phyloP scores from a whole-genome alignment of 192 early-diverging fungal species.

The Linnemannia hyalina region DNA sequence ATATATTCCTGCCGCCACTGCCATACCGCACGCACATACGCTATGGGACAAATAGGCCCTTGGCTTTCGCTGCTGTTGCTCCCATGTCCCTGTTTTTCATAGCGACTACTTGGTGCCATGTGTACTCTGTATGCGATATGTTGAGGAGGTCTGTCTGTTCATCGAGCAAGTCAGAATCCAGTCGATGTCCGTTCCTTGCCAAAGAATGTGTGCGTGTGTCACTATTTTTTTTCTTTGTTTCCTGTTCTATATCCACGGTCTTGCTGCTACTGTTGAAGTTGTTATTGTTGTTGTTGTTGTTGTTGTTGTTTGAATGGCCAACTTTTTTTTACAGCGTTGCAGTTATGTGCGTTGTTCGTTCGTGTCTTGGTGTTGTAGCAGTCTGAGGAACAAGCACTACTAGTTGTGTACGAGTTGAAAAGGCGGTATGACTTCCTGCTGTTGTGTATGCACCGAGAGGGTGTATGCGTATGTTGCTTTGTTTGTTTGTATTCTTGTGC shows the following conservation, averaged over 20 bases:
- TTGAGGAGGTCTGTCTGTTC: not conserved
- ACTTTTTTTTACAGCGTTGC: not conserved
- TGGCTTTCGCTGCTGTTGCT: too few relatives aligned
- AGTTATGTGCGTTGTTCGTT: too few relatives aligned
- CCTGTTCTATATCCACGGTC: not conserved
- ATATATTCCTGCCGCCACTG: conserved; percentile 6
- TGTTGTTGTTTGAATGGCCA: not conserved
- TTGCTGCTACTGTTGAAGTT: not conserved
- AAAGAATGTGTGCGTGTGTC: not conserved
- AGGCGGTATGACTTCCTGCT: too few relatives aligned
- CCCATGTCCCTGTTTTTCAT: too few relatives aligned
- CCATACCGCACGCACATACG: not conserved
- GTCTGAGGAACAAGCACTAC: too few relatives aligned
- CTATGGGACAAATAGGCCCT: too few relatives aligned
- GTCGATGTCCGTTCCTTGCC: not conserved
- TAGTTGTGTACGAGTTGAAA: too few relatives aligned
- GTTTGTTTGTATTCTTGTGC: too few relatives aligned
- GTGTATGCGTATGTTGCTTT: too few relatives aligned
- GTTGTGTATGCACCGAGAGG: too few relatives aligned
- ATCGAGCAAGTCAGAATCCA: not conserved
- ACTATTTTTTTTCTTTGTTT: not conserved
- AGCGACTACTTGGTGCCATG: too few relatives aligned
- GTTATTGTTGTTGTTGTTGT: not conserved
- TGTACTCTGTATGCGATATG: not conserved
- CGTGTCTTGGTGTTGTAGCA: too few relatives aligned